Evolutionary conservation across 495 filamentous ascomycete genomes (phyloP), one percentile per base, ranked within the genome.

Genomic region (Patellaria atrata): DNA sequence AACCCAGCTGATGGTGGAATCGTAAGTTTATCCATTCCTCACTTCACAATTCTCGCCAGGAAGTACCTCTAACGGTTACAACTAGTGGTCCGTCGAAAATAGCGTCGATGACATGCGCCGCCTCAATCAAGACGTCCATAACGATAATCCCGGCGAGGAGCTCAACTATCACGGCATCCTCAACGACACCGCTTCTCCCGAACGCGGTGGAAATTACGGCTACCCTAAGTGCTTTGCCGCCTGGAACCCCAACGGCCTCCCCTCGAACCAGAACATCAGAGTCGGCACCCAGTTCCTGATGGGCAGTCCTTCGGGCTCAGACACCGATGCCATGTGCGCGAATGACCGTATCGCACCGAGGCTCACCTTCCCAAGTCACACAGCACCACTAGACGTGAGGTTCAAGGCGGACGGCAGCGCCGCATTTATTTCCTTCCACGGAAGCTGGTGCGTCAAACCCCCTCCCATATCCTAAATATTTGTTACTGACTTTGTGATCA

Each of bases 81-180:
- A 28, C 23, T 13, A 41, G 38, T 41, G 38, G 38, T 27, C 38
- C 4, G 77, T 82, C 16, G 78, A 83, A 47, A 83, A 82, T 47
- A 71, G 65, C 18, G 73, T 65, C 4, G 75, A 82, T 43, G 33
- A 75, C 6, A 57, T 79, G 13, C 45, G 30, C 8, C 63, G 75
- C 7, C 41, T 63, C 45, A 62, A 60, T 0, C 38, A 50, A 11
- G 74, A 81, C 38, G 63, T 81, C 22, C 73, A 79, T 45, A 46
- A 66, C 18, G 60, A 77, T 19, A 81, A 81, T 42, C 78, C 78
- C 0, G 73, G 71, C 13, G 78, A 81, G 48, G 75, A 82, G 43
- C 52, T 82, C 24, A 82, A 82, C 49, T 77, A 62, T 51, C 69
- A 74, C 8, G 78, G 76, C 1, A 59, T 61, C 24, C 57, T 79